Evolutionary conservation across 441 rosid genomes (phyloP), one percentile per base, ranked within the genome.

Genomic region (Adansonia gregorii): DNA sequence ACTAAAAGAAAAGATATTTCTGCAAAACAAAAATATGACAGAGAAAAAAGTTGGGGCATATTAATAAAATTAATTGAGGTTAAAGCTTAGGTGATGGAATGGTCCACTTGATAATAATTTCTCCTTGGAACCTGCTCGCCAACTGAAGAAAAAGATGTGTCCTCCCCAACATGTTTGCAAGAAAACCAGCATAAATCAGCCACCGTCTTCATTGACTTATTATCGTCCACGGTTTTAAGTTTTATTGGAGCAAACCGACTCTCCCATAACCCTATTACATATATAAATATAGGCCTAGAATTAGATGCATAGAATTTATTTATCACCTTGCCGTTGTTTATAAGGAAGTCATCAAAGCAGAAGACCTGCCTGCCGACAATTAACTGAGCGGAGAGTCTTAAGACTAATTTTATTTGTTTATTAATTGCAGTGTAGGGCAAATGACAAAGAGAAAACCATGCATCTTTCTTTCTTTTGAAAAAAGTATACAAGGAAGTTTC

Each of bases 361-460:
- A 39, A 15, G 70, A 41, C 70, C 46, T 60, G 66, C 27, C 22
- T 65, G 70, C 39, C 70, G 39, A 65, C 74, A 49, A 68, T 43
- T 22, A 19, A 74, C 14, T 52, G 78, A 81, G 85, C 15, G 58
- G 78, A 81, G 85, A 81, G 76, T 78, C 85, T 79, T 31, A 66
- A 8, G 70, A 73, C 24, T 6, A 58, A 70, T 27, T 39, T 70
- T 60, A 35, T 39, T 39, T 65, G 24, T 17, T 46, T 67, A 63
- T 67, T 67, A 46, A 55, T 55, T 55, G 4, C 8, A 27, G 35
- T 27, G 35, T 27, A 27, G 35, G 35, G 35, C 35, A 27, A 1
- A 27, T 24, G 66, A 2, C n/a, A 3, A 60, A 1, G 63, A 4
- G 43, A 67, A 55, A 10, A 55, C 60, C 60, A n/a, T n/a, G 60